Conservation (phyloP, 768 basidiomycete species). For the Pleurotus salmoneostramineus region DNA sequence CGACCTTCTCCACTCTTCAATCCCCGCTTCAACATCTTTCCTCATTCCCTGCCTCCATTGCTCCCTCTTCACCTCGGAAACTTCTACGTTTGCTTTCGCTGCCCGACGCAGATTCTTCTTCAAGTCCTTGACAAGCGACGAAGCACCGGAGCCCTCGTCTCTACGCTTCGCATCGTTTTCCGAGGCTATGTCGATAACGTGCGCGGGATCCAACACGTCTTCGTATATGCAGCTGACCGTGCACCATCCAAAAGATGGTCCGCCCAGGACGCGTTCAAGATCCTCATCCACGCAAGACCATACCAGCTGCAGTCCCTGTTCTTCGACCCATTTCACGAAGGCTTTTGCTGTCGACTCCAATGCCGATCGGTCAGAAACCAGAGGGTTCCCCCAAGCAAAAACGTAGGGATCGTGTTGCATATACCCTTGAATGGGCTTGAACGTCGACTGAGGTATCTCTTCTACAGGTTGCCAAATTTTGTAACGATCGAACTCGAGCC, state of each 20-base stretch:
- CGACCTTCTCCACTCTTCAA: conserved; percentile 50
- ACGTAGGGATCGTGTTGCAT: conserved; percentile 45
- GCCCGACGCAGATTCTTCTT: conserved; percentile 60
- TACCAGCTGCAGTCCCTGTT: conserved; percentile 45
- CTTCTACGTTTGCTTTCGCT: conserved; percentile 47
- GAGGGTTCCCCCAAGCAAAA: conserved; percentile 64
- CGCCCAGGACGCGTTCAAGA: conserved; percentile 46
- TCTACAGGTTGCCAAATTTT: conserved; percentile 36
- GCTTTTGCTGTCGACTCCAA: conserved; percentile 31
- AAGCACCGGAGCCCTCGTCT: conserved; percentile 19
- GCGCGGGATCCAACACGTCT: conserved; percentile 49
- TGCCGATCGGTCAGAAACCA: conserved; percentile 38
- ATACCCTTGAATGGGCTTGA: conserved; percentile 55
- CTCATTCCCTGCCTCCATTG: conserved; percentile 42
- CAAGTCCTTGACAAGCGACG: conserved; percentile 47
- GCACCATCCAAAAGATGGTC: conserved; percentile 46
- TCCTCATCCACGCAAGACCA: conserved; percentile 57
- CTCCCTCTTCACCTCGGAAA: conserved; percentile 35
- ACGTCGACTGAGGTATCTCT: conserved; percentile 32
- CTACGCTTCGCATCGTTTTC: conserved; percentile 27
- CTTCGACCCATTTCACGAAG: conserved; percentile 40
- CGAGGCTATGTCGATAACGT: conserved; percentile 34
- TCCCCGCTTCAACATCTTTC: conserved; percentile 44
- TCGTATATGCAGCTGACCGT: conserved; percentile 62
- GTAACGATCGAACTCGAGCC: conserved; percentile 61